phyloP scores from a whole-genome alignment of 345 rosid species.

The Iberis pinnata region DNA sequence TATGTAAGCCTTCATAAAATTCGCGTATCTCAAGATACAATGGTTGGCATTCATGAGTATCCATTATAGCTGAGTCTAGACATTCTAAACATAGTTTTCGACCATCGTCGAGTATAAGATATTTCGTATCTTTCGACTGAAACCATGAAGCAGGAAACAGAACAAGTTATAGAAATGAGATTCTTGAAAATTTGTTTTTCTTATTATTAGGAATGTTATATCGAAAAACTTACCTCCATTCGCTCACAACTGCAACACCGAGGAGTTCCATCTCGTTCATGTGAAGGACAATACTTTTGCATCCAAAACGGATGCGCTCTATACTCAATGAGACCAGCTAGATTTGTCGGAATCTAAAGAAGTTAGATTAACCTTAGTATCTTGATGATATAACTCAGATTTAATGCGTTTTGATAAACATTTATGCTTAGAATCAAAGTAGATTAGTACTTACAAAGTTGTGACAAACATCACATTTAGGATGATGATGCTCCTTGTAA shows the following conservation, averaged over 20 bases:
- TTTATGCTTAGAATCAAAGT: background rate
- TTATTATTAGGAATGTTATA: too few relatives aligned
- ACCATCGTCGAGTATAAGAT: constrained; percentile 75
- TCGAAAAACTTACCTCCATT: constrained; percentile 62
- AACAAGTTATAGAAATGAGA: background rate
- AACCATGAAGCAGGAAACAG: constrained; percentile 11
- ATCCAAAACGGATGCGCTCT: constrained; percentile 98
- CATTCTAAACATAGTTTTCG: constrained; percentile 94
- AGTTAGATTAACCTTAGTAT: constrained; percentile 21
- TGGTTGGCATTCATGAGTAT: constrained; percentile 79
- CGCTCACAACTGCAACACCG: constrained; percentile 99
- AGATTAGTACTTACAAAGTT: constrained; percentile 54
- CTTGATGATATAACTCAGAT: background rate
- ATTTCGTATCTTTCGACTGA: constrained; percentile 65
- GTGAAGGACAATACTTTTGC: constrained; percentile 95
- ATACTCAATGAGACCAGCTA: constrained; percentile 88
- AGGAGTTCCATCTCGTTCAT: constrained; percentile 83
- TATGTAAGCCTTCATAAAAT: constrained; percentile 69
- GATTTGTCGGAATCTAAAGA: constrained; percentile 81
- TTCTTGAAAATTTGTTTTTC: background rate
- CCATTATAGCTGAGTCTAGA: constrained; percentile 94
- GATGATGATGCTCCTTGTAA: constrained; percentile 80
- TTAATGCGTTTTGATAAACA: too few relatives aligned
- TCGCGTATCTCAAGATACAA: constrained; percentile 67
- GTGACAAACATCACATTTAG: constrained; percentile 94